Base-by-base conservation (phyloP, 192 early-diverging fungal species). In the Rhizoclosmatium globosum region DNA sequence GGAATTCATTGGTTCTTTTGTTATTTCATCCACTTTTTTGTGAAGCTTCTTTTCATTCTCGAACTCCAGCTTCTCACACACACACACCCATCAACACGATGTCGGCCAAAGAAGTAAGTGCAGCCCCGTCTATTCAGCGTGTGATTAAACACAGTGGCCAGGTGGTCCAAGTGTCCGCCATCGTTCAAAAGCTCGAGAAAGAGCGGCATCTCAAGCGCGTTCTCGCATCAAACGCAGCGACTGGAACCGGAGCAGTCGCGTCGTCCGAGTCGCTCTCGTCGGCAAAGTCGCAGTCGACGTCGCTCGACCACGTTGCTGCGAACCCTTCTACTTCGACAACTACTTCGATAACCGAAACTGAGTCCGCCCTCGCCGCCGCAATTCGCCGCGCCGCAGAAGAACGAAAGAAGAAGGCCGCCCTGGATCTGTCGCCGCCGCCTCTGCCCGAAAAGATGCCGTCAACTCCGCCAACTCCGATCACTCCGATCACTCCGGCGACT, bases 181-280 rank as follows among this genome's bases (percentile, higher is more conserved):
- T 76, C 43, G 74, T 76, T 46, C 64, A 76, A 50, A 76, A 76
- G 48, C 74, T 76, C 47, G 74, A 76, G 64, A 76, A 43, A 4
- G 74, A 76, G 50, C 74, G 74, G 6, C 42, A 56, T n/a, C 74
- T 60, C 21, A 31, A 31, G 31, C 69, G 69, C n/a, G 53, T 56
- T 4, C 69, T 71, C 6, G 19, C 11, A 31, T 42, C 4, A 3
- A 68, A 68, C 65, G 53, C 48, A 15, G 44, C 21, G 15, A 43
- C 67, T 15, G 67, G 17, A 11, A 46, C 67, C 15, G 17, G 67
- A 13, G 67, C 21, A 11, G 67, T 44, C 7, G 44, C 38, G 7
- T 42, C 17, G 41, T 39, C n/a, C 45, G 67, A 42, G 9, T n/a
- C 7, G 39, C 9, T 7, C 42, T 17, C 67, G 15, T 39, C 6